phyloP scores from a whole-genome alignment of 345 rosid species.

The Corchorus olitorius region DNA sequence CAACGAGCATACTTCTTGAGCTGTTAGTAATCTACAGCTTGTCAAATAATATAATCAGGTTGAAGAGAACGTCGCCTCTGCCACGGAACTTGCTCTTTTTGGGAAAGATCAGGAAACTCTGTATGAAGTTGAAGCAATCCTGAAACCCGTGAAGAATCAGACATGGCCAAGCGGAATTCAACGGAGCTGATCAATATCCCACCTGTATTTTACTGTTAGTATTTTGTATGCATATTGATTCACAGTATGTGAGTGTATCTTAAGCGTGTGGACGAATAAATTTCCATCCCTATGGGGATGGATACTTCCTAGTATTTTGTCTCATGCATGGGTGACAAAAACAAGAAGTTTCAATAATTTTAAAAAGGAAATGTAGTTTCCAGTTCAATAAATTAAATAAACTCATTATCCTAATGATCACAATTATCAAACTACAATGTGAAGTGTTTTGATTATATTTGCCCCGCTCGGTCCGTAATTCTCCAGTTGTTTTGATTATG shows the following conservation, averaged over 20 bases:
- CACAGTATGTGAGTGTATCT: not conserved
- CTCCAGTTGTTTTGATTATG: too few species aligned
- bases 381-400: too few species aligned
- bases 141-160: slow-evolving; percentile 77
- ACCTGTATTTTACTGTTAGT: not conserved
- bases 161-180: slow-evolving; percentile 63
- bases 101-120: slow-evolving; percentile 66
- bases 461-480: too few species aligned
- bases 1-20: not conserved
- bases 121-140: slow-evolving; percentile 63
- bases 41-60: not conserved
- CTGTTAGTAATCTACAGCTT: not conserved
- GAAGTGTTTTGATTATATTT: too few species aligned
- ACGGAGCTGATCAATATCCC: slow-evolving; percentile 11
- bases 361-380: too few species aligned
- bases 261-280: not conserved
- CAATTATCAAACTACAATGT: too few species aligned
- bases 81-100: slow-evolving; percentile 1
- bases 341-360: too few species aligned
- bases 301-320: not conserved
- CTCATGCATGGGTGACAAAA: too few species aligned
- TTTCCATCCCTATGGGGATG: not conserved
- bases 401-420: too few species aligned
- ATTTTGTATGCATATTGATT: slow-evolving; percentile 6
- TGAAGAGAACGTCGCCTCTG: not conserved